Base-by-base conservation (phyloP, 768 basidiomycete species). In the Hydnomerulius pinastri region DNA sequence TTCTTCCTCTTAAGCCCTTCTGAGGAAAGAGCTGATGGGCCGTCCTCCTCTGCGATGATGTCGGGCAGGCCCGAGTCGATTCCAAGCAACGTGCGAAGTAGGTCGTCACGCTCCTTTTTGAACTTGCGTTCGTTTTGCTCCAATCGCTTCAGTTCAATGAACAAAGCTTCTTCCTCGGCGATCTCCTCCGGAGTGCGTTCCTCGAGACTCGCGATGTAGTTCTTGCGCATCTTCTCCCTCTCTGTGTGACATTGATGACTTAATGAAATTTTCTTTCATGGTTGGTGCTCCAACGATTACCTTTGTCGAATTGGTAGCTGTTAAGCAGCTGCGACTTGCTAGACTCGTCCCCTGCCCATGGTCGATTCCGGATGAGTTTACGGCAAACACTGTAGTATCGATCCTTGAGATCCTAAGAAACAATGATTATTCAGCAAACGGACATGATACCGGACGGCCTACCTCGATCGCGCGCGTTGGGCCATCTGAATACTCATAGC, bases 81-180 rank as follows among this genome's bases (percentile, higher is more conserved):
- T 4, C 94, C 94, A 21, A 86, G 82, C 12, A 97, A 71, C 0
- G 85, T 89, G 25, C 90, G 81, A 53, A 98, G 76, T 21, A 98
- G 79, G 37, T 92, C 90, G 49, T 97, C 92, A 15, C 94, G 77
- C 17, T 97, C 93, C 56, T 82, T 83, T 70, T 87, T 89, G 75
- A 94, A 98, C 46, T 79, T 79, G 27, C 87, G 80, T 65, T 97
- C 94, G 52, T 79, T 91, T 70, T 98, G 96, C 65, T 98, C 95
- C 43, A 99, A 78, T n/a, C 92, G 84, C 63, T 95, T 94, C 43
- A 96, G 80, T 68, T 98, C 93, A 54, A 98, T 73, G 70, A 90
- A 98, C 3, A 99, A 76, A 7, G 92, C 89, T 60, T 98, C 95
- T 75, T 98, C 97, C 66, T 99, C 95, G 15, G 86, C 87, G 37